Conservation (phyloP, 306 rosid genomes). For the Heteromeles arbutifolia region DNA sequence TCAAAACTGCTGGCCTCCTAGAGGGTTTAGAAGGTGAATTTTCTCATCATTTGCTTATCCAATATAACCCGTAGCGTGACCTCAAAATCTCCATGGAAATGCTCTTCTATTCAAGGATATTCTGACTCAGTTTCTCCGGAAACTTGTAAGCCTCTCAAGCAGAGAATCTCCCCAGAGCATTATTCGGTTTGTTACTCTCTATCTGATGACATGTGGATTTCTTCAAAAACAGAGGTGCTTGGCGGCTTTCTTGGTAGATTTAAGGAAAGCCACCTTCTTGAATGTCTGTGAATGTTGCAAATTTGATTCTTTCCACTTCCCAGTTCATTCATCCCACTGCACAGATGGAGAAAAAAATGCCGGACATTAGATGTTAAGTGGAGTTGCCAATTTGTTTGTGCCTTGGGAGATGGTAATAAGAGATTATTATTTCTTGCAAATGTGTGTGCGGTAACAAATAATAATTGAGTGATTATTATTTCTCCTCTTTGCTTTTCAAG, state of each 20-base stretch:
- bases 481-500: constrained; percentile 17
- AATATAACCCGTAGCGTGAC: constrained; percentile 46
- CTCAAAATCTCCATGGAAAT: constrained; percentile 62
- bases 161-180: constrained; percentile 52
- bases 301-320: constrained; percentile 42
- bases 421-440: constrained; percentile 43
- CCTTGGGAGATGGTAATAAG: constrained; percentile 30
- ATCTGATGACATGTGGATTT: constrained; percentile 29
- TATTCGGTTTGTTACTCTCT: constrained; percentile 59
- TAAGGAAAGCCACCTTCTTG: constrained; percentile 22
- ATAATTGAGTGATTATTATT: constrained; percentile 41
- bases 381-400: constrained; percentile 36
- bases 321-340: constrained; percentile 20
- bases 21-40: constrained; percentile 68
- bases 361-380: constrained; percentile 40
- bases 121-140: constrained; percentile 51
- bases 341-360: constrained; percentile 16
- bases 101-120: constrained; percentile 57
- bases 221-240: constrained; percentile 38
- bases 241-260: constrained; percentile 54
- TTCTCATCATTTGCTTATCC: constrained; percentile 52
- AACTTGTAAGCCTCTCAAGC: constrained; percentile 47
- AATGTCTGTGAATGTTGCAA: constrained; percentile 28
- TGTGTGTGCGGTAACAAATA: constrained; percentile 50
- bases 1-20: constrained; percentile 48